A percentile compares a stretch with the other conserved stretches of the same genome.
phyloP scores from a whole-genome alignment of 1,284 basidiomycete species.

The Ustilago shanxiensis region DNA sequence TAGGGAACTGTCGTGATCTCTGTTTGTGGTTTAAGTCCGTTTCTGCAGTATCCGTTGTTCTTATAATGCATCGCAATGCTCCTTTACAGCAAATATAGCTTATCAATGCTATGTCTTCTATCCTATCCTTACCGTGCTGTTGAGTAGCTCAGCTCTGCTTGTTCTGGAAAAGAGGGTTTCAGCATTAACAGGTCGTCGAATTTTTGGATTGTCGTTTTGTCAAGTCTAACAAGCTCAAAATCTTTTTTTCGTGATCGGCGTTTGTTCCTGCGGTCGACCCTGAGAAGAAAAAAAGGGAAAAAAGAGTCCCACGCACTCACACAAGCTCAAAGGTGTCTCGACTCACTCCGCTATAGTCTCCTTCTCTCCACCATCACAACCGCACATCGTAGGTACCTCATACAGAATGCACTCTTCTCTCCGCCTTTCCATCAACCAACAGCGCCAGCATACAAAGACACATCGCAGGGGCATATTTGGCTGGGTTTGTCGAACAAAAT shows the following conservation, averaged over 20 bases:
- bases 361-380: constrained; percentile 26
- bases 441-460: neutral
- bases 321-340: neutral
- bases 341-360: neutral
- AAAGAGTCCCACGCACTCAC: neutral
- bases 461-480: no score
- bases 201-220: no score
- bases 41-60: neutral
- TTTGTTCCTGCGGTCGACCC: no score
- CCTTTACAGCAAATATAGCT: neutral
- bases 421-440: no score
- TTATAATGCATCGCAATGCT: neutral
- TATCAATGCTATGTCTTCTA: neutral
- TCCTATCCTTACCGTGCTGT: neutral
- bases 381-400: constrained; percentile 15
- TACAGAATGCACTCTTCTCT: neutral
- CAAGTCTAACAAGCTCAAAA: no score
- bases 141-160: neutral
- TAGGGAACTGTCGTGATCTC: neutral
- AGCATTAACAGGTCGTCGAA: no score
- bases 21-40: no score
- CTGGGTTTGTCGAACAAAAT: constrained; percentile 8
- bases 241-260: no score
- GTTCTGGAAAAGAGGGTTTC: no score
- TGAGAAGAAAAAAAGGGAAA: neutral